Evolutionary conservation across 305 asterid genomes (phyloP), one percentile per base, ranked within the genome.

Genomic region (Fraxinus platypoda): DNA sequence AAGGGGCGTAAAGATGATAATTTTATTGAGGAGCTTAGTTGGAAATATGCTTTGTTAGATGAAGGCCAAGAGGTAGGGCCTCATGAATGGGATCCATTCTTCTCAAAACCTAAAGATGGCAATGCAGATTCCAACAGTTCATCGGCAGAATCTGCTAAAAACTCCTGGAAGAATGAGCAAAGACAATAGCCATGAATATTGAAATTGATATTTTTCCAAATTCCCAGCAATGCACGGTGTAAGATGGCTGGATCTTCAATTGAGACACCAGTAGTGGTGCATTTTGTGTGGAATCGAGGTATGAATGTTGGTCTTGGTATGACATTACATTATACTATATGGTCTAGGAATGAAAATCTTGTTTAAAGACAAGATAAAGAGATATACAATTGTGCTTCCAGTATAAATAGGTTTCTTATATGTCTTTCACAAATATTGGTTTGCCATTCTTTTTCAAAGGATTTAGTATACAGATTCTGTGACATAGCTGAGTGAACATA

Each of bases 31-130:
- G 94, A 88, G 81, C 86, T 93, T 8, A 89, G 92, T 73, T 94
- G 97, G 97, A 94, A 94, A 76, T 93, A 94, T 81, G 89, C 88
- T 59, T 82, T 93, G 85, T n/a, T 88, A 28, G 97, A 87, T 26
- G 92, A 90, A 75, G 95, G 90, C 19, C 71, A 85, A 80, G 80
- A 74, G 9, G 52, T 85, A n/a, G 85, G 88, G 80, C 90, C 92
- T 81, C 97, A 95, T 75, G 96, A 91, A 84, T 95, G 97, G 97
- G 98, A 94, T 87, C 92, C 96, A 34, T 92, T 83, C 85, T 95
- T 95, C 81, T 87, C 91, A 6, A 35, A 35, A 84, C 89, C 86
- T 7, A 90, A 87, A 6, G 85, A 84, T 33, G 87, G 87, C 12
- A 71, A 82, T 35, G 82, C 84, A 19, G 85, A 85, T 74, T 71